Evolutionary conservation across 2,329 filamentous ascomycete genomes (phyloP), one percentile per base, ranked within the genome.

Genomic region (Zasmidium cellare): DNA sequence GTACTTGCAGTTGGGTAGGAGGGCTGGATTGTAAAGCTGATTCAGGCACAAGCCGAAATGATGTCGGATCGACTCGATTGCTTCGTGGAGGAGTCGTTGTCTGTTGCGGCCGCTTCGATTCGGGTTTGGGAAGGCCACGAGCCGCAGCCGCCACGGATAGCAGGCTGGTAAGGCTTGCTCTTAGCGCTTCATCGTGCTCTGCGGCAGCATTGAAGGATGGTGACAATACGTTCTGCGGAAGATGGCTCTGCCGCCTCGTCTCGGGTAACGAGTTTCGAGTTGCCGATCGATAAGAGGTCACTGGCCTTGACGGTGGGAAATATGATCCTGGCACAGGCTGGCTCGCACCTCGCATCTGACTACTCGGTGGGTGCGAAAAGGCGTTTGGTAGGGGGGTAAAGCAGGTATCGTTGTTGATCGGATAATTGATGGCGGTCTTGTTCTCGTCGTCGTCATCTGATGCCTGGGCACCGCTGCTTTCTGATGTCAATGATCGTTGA

Each of bases 61-160:
- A 77, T 9, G 77, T 75, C 12, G 83, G 81, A 51, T 83, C 80
- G 31, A 80, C 68, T 19, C 77, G 74, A 56, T 60, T 69, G 25
- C 64, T 69, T 35, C 61, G 68, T 31, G 47, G 60, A 41, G 55
- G 55, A 18, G 55, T 56, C 25, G 55, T 44, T 25, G 53, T 60
- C 35, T 71, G 70, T 53, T 52, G 50, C 46, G 74, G 48, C 54
- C 60, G 60, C 52, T 76, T 74, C n/a, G 54, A 24, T n/a, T 72
- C 71, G 23, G 74, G 68, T 63, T 94, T 96, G 0, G 88, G 86
- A 16, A 94, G 79, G 3, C 89, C 89, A 46, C 94, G 85, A 1
- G 93, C 94, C 0, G 93, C 94, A 2, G 92, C 92, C 0, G 92
- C 93, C 69, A 91, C 96, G n/a, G 93, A 97, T 12, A 99, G 84